Evolutionary conservation across 805 yeast species (phyloP), one percentile per base, ranked within the genome.

Genomic region (Clavispora vitiphila): DNA sequence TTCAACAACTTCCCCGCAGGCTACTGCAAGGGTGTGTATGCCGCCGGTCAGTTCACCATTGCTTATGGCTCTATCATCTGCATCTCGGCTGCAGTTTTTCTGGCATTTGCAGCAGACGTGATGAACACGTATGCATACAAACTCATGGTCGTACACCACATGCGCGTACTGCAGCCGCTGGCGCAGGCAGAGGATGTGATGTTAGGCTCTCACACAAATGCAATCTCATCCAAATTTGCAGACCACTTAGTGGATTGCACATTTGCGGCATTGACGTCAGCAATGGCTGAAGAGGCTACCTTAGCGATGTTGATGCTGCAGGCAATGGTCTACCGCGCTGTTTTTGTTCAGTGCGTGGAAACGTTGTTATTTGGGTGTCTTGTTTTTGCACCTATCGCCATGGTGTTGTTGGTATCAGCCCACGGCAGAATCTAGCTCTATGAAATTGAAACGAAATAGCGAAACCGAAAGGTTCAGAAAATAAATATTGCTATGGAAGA

Each of bases 81-180:
- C 35, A 5, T 44, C n/a, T 9, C 38, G 15, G 26, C 36, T n/a
- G 35, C 25, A 10, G 22, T 42, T 3, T 37, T 40, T 10, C 36
- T 37, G 21, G 15, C 32, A n/a, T 43, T 42, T 29, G 41, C 46
- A n/a, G 35, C 41, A 14, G 53, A 49, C 24, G 40, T 39, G 11
- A 36, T 49, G 35, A 37, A 40, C 19, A 35, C 42, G 27, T 49
- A 44, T 39, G 32, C 45, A n/a, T 47, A 42, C 37, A 48, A 48
- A 26, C 35, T 42, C 22, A 39, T 38, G 31, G 34, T 34, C 10
- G 38, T 43, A 8, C 37, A 48, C 19, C 26, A 22, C 12, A 21
- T 15, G 26, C 37, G 37, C 19, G 37, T 12, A n/a, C 29, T 15
- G 19, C 19, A 19, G 18, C 24, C 25, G 9, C 18, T 14, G 6